Conservation (phyloP, 305 asterid species). For the Fraxinus ornus region DNA sequence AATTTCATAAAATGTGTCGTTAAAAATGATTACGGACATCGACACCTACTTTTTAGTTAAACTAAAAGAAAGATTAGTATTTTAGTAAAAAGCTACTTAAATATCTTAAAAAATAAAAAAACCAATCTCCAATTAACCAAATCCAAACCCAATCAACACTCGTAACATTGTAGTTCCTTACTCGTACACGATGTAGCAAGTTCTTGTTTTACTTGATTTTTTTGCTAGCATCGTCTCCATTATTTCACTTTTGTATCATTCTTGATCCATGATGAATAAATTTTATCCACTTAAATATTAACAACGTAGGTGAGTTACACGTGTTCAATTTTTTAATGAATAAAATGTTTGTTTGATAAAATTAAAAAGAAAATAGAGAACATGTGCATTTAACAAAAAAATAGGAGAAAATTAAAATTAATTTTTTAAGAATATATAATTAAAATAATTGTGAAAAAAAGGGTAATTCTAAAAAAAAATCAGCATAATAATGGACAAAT, state of each 20-base stretch:
- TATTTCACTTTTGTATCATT: neutral
- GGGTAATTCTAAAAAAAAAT: too few relatives aligned
- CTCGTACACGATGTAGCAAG: neutral
- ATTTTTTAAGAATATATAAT: too few relatives aligned
- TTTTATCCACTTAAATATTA: neutral
- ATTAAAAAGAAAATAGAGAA: too few relatives aligned
- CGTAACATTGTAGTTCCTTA: neutral
- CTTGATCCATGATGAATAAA: neutral
- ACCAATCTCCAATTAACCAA: neutral
- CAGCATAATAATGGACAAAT: neutral
- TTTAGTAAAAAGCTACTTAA: too few relatives aligned
- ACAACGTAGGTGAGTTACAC: neutral
- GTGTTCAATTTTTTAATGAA: neutral
- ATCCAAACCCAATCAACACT: neutral
- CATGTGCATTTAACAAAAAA: neutral
- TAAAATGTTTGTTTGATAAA: neutral
- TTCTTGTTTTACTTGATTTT: neutral
- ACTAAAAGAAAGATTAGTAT: neutral
- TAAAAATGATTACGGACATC: neutral
- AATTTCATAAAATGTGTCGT: neutral
- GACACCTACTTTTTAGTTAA: neutral
- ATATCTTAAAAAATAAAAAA: too few relatives aligned
- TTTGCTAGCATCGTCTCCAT: neutral
- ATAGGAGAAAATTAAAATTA: too few relatives aligned
- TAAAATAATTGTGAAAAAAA: too few relatives aligned